phyloP scores from a whole-genome alignment of 2,329 filamentous ascomycete species.

The Ceratocystis eucalypticola region DNA sequence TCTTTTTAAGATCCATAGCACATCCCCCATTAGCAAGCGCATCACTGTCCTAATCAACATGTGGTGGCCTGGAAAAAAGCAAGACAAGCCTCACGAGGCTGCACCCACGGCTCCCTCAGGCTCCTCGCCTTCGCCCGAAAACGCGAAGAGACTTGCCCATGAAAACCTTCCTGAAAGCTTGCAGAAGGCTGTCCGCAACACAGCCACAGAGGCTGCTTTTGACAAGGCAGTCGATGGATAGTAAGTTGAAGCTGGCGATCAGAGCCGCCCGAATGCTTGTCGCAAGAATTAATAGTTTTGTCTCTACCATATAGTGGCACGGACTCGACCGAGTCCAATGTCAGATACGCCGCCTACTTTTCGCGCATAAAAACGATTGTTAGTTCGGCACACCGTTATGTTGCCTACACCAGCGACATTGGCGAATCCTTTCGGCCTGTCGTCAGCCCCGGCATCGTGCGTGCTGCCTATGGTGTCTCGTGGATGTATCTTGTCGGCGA shows the following conservation, averaged over 20 bases:
- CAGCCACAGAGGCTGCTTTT: constrained; percentile 54
- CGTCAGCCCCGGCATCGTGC: constrained; percentile 71
- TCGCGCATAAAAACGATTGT: constrained; percentile 75
- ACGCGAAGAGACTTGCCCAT: constrained; percentile 35
- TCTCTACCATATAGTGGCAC: constrained; percentile 30
- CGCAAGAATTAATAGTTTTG: not conserved
- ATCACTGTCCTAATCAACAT: constrained; percentile 17
- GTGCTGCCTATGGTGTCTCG: constrained; percentile 73
- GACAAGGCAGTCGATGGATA: constrained; percentile 15
- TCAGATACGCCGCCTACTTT: constrained; percentile 89
- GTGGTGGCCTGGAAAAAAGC: constrained; percentile 29
- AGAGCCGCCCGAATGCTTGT: too few species aligned
- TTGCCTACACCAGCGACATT: constrained; percentile 92
- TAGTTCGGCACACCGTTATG: constrained; percentile 81
- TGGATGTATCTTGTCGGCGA: constrained; percentile 90
- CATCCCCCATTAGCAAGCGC: too few species aligned
- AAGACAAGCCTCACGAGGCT: constrained; percentile 26
- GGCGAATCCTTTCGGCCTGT: constrained; percentile 92
- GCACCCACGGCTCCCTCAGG: not conserved
- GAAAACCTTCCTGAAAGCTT: constrained; percentile 42
- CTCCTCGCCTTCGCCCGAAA: constrained; percentile 25
- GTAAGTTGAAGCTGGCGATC: constrained; percentile 10
- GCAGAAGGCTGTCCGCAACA: constrained; percentile 44
- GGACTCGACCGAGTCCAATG: constrained; percentile 69
- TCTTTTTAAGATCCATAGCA: too few species aligned